These are phyloP conservation scores for Tricholoma saponaceum DNA, from an alignment of 768 basidiomycete genomes.

Conservation along the genomic window DNA sequence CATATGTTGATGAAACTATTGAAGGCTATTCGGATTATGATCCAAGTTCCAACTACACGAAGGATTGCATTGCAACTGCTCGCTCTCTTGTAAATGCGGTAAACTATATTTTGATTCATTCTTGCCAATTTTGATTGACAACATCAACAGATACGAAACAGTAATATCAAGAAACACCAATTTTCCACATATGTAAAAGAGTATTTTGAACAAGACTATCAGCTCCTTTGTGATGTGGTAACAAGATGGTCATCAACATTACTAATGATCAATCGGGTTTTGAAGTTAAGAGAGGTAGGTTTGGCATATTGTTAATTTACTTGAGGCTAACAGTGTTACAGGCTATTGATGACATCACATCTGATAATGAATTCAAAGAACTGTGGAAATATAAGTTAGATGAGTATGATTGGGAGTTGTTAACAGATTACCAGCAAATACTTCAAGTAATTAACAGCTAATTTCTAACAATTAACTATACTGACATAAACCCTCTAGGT, in stretches of 20 bases:
- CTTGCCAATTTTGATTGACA: too few species aligned
- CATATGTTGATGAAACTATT: too few species aligned
- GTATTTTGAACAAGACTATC: not conserved
- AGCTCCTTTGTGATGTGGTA: not conserved
- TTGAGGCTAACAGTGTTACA: not conserved
- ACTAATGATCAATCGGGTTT: conserved; percentile 19
- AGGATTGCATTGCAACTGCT: too few species aligned
- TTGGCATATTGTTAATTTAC: conserved; percentile 17
- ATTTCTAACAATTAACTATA: conserved; percentile 1
- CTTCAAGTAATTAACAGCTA: not conserved
- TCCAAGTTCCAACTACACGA: too few species aligned
- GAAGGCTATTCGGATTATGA: too few species aligned
- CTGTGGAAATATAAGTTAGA: conserved; percentile 14
- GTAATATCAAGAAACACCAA: not conserved
- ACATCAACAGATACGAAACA: too few species aligned
- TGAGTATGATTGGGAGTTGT: conserved; percentile 10
- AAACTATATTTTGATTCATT: too few species aligned
- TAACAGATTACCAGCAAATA: conserved; percentile 7
- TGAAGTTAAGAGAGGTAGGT: not conserved
- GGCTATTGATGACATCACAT: not conserved
- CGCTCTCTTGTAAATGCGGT: too few species aligned
- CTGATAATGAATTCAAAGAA: not conserved
- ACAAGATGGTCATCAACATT: conserved; percentile 24
- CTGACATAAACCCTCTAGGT: conserved; percentile 9
- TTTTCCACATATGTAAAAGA: not conserved